These are phyloP conservation scores for Rachicladosporium sp. DNA, from an alignment of 2,329 filamentous ascomycete species.

Conservation along the genomic window DNA sequence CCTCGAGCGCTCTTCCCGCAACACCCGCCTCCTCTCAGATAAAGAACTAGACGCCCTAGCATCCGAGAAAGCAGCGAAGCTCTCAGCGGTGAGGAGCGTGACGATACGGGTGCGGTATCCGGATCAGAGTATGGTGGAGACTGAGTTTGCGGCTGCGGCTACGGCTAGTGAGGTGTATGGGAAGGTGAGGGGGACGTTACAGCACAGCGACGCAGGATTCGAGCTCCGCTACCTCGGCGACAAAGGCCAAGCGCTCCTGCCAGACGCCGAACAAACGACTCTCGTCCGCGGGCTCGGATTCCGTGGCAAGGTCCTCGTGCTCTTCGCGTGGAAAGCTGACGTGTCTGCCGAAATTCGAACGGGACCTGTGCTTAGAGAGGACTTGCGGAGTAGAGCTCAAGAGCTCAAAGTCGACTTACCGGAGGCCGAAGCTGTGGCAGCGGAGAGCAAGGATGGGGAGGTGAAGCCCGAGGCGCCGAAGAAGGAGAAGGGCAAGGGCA, in stretches of 20 bases:
- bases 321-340: conserved; percentile 58
- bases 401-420: conserved; percentile 52
- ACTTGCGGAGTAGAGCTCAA: conserved; percentile 48
- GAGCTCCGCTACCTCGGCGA: conserved; percentile 53
- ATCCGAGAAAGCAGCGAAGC: conserved; percentile 50
- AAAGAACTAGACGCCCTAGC: conserved; percentile 63
- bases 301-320: conserved; percentile 58
- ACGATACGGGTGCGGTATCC: conserved; percentile 76
- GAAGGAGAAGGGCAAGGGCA: conserved; percentile 23
- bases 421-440: not conserved
- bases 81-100: conserved; percentile 55
- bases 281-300: conserved; percentile 64
- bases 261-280: conserved; percentile 26
- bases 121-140: conserved; percentile 67
- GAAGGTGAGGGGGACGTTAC: conserved; percentile 62
- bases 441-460: conserved; percentile 7
- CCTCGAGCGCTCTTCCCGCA: conserved; percentile 50
- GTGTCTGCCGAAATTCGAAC: conserved; percentile 45
- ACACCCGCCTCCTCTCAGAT: conserved; percentile 70
- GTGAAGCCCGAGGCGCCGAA: conserved; percentile 19
- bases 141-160: conserved; percentile 54
- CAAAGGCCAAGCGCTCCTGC: conserved; percentile 27
- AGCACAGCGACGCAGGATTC: conserved; percentile 51
- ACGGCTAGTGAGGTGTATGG: conserved; percentile 61
- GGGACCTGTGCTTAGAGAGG: conserved; percentile 47